Percentiles rank a stretch among this genome's conserved stretches.
Evolutionary conservation across 441 rosid species (phyloP).

Genomic region (Breynia disticha): DNA sequence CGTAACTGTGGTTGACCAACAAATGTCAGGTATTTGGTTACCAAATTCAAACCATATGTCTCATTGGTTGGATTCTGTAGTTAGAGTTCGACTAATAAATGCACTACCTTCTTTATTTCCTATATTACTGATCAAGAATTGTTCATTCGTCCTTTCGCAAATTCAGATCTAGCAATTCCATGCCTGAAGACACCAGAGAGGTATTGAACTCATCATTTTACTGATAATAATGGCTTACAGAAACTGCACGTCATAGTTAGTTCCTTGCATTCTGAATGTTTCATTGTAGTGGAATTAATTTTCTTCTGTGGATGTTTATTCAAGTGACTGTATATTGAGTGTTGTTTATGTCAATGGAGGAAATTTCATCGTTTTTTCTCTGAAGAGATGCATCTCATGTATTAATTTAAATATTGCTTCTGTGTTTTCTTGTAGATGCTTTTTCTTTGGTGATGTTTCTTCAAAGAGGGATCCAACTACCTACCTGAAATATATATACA

Average conservation of each 20-base stretch:
- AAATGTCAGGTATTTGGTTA: constrained; percentile 39
- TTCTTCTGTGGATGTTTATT: no score
- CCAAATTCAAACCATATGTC: background rate
- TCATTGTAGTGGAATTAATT: no score
- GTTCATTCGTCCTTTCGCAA: constrained; percentile 10
- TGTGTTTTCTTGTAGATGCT: constrained; percentile 40
- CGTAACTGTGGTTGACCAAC: constrained; percentile 59
- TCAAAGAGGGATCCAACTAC: constrained; percentile 75
- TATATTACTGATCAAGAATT: constrained; percentile 10
- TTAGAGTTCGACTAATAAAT: no score
- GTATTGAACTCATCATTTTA: constrained; percentile 29
- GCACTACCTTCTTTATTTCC: no score
- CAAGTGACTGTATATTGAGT: no score
- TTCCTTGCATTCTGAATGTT: no score
- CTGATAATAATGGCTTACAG: background rate
- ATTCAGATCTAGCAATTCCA: constrained; percentile 64
- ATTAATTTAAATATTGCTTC: constrained; percentile 2
- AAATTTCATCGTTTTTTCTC: no score
- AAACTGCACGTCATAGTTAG: no score
- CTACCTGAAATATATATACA: constrained; percentile 51
- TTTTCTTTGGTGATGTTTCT: constrained; percentile 84
- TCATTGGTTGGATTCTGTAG: background rate
- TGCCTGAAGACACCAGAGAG: constrained; percentile 89
- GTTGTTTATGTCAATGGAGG: no score
- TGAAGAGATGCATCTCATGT: constrained; percentile 1